Evolutionary conservation across 2,329 filamentous ascomycete species (phyloP).

Genomic region (Aspergillus arachidicola): DNA sequence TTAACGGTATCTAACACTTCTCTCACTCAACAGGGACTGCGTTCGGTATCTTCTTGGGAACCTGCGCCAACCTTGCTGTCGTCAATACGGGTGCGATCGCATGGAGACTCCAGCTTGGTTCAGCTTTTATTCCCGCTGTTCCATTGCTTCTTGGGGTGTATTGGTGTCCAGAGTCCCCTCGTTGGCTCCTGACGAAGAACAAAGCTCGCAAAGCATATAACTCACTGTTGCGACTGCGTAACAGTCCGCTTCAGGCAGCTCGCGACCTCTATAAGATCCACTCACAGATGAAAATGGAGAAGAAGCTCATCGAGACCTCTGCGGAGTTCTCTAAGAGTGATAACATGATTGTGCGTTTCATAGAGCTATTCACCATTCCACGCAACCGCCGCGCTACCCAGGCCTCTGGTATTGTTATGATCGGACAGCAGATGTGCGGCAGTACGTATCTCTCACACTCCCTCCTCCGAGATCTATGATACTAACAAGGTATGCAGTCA

Average conservation of each 20-base stretch:
- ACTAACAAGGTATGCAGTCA: conserved; percentile 42
- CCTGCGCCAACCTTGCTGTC: conserved; percentile 66
- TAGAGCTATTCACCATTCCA: conserved; percentile 53
- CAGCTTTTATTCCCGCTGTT: conserved; percentile 66
- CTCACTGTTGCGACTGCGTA: conserved; percentile 60
- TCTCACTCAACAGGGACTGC: conserved; percentile 42
- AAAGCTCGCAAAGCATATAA: conserved; percentile 63
- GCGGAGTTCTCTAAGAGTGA: conserved; percentile 43
- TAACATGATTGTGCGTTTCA: conserved; percentile 64
- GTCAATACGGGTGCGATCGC: conserved; percentile 60
- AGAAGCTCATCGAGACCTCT: conserved; percentile 14
- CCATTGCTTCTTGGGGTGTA: conserved; percentile 61
- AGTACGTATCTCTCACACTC: conserved; percentile 20
- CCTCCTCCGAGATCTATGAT: not conserved
- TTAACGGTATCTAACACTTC: not conserved
- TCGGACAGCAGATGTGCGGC: conserved; percentile 72
- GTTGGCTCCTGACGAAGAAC: conserved; percentile 70
- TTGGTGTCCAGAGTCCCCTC: conserved; percentile 66
- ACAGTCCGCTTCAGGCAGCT: conserved; percentile 62
- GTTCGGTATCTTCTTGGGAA: conserved; percentile 68
- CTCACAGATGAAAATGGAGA: conserved; percentile 53
- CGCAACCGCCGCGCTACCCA: conserved; percentile 64
- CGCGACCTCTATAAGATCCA: conserved; percentile 66
- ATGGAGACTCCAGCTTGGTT: conserved; percentile 67
- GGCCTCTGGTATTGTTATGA: conserved; percentile 79